A percentile compares a stretch with the other conserved stretches of the same genome.
phyloP scores from a whole-genome alignment of 176 grass and related monocot species.

The Chloris gayana region DNA sequence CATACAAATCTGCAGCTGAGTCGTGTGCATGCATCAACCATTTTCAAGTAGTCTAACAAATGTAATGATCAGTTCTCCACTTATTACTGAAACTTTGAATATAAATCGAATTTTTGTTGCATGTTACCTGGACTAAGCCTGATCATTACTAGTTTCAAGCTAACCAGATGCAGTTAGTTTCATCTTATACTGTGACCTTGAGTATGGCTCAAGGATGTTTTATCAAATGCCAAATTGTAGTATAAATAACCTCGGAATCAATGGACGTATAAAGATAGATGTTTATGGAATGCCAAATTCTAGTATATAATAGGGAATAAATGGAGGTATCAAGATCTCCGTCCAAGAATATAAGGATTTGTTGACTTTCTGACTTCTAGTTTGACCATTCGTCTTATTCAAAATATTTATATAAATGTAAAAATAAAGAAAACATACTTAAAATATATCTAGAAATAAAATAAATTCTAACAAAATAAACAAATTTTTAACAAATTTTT shows the following conservation, averaged over 20 bases:
- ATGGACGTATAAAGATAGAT: too few relatives aligned
- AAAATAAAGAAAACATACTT: too few relatives aligned
- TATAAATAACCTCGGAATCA: neutral
- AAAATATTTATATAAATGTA: too few relatives aligned
- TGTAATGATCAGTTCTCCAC: neutral
- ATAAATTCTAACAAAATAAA: too few relatives aligned
- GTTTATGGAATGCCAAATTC: too few relatives aligned
- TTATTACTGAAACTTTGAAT: neutral
- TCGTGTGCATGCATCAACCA: neutral
- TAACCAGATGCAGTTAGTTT: neutral
- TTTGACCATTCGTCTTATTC: too few relatives aligned
- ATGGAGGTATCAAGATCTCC: too few relatives aligned
- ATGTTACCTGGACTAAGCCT: neutral
- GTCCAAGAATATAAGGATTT: too few relatives aligned
- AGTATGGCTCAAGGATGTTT: neutral
- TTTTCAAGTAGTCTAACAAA: slow-evolving; percentile 10
- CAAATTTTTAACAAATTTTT: too few relatives aligned
- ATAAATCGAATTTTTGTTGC: neutral
- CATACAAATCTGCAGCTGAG: neutral
- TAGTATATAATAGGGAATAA: too few relatives aligned
- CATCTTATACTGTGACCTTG: neutral
- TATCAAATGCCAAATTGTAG: neutral
- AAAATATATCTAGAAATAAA: too few relatives aligned
- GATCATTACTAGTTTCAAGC: neutral
- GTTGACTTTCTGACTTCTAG: too few relatives aligned